Evolutionary conservation across 164 flowering plant genomes (phyloP).

Genomic region (Nymphaea thermarum): DNA sequence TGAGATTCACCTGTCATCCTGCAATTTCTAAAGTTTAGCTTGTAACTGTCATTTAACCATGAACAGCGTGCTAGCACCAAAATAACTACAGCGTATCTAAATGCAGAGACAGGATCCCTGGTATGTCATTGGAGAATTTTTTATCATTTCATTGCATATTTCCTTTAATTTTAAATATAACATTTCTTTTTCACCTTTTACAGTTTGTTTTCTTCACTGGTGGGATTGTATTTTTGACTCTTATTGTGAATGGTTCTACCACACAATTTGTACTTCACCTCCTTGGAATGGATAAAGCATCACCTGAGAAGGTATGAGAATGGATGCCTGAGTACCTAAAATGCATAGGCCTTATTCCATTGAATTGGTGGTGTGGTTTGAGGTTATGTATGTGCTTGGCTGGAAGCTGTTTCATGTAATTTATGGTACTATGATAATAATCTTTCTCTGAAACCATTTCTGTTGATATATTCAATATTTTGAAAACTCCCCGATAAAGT

Average conservation of each 20-base stretch:
- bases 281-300: constrained; percentile 60
- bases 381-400: too few relatives aligned
- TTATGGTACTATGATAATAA: too few relatives aligned
- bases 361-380: too few relatives aligned
- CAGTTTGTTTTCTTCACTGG: constrained; percentile 98
- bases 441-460: too few relatives aligned
- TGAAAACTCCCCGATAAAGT: too few relatives aligned
- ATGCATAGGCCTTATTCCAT: too few relatives aligned
- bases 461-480: too few relatives aligned
- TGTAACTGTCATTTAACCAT: not conserved
- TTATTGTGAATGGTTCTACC: constrained; percentile 88
- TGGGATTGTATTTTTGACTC: constrained; percentile 89
- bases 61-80: constrained; percentile 51
- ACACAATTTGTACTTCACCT: constrained; percentile 72
- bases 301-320: constrained; percentile 56
- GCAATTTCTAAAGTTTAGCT: too few relatives aligned
- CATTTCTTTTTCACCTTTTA: constrained; percentile 1
- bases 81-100: constrained; percentile 24
- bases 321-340: not conserved
- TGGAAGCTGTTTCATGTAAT: too few relatives aligned
- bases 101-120: constrained; percentile 60
- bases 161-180: not conserved
- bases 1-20: too few relatives aligned
- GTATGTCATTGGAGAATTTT: constrained; percentile 26
- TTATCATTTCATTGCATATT: not conserved